phyloP scores from a whole-genome alignment of 2,329 filamentous ascomycete species.

The Ceratocystis eucalypticola region DNA sequence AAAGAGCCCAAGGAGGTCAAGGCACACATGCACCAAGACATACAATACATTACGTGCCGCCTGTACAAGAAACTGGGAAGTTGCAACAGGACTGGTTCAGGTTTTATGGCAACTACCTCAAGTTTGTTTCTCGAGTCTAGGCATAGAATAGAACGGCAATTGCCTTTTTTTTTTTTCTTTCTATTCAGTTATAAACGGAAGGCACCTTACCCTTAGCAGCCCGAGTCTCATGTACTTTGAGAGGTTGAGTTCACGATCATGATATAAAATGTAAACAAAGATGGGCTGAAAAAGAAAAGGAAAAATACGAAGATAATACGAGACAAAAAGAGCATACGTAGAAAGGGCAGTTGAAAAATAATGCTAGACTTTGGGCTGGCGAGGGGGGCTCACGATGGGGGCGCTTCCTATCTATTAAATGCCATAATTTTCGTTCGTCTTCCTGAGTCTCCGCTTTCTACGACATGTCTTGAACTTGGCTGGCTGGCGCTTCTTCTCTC shows the following conservation, averaged over 20 bases:
- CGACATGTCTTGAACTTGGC: constrained; percentile 3
- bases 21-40: background rate
- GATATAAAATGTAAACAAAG: background rate
- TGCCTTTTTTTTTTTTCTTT: background rate
- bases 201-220: no score
- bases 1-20: background rate
- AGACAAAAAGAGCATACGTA: background rate
- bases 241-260: background rate
- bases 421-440: background rate
- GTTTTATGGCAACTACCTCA: no score
- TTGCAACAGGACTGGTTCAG: no score
- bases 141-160: background rate
- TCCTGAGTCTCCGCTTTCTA: constrained; percentile 5
- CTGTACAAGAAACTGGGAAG: background rate
- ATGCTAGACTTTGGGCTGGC: background rate
- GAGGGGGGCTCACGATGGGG: background rate
- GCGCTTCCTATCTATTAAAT: background rate
- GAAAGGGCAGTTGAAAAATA: background rate
- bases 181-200: no score
- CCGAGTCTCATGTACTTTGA: no score
- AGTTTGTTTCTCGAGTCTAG: no score
- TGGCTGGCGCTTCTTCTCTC: background rate
- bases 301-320: background rate
- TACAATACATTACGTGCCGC: background rate
- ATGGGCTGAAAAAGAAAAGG: background rate